A percentile compares a stretch with the other conserved stretches of the same genome.
phyloP scores from a whole-genome alignment of 2,329 filamentous ascomycete species.

The Endoconidiophora polonica region DNA sequence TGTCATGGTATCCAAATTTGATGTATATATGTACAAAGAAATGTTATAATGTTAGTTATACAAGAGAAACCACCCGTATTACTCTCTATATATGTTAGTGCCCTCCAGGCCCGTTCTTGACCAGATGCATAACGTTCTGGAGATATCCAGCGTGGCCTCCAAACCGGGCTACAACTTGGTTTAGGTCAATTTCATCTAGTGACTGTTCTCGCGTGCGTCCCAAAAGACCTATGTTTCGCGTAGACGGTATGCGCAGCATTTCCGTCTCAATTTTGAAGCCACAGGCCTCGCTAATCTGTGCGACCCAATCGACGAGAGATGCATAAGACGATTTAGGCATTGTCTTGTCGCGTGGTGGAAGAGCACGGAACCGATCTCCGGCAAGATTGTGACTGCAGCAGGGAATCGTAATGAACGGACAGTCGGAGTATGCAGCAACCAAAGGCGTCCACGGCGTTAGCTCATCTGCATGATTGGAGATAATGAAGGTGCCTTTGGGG shows the following conservation, averaged over 20 bases:
- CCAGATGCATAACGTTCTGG: slow-evolving; percentile 43
- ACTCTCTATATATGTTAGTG: slow-evolving; percentile 19
- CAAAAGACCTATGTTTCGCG: slow-evolving; percentile 67
- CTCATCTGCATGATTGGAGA: slow-evolving; percentile 95
- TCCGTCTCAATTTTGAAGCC: slow-evolving; percentile 68
- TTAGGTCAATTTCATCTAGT: slow-evolving; percentile 23
- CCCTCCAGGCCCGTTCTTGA: slow-evolving; percentile 29
- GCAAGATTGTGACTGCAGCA: slow-evolving; percentile 84
- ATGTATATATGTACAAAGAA: too few species aligned
- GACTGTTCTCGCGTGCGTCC: slow-evolving; percentile 35
- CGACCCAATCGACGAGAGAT: slow-evolving; percentile 65
- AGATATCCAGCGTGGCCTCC: slow-evolving; percentile 41
- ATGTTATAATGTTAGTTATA: neutral
- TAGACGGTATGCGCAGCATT: slow-evolving; percentile 80
- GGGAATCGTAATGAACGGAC: slow-evolving; percentile 81
- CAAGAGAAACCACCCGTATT: neutral
- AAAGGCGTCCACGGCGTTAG: slow-evolving; percentile 91
- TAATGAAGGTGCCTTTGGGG: slow-evolving; percentile 63
- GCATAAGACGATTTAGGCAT: slow-evolving; percentile 51
- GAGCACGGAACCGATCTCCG: slow-evolving; percentile 56
- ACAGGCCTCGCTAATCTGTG: slow-evolving; percentile 50
- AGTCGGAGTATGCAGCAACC: slow-evolving; percentile 56
- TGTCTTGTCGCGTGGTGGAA: slow-evolving; percentile 31
- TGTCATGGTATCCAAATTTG: too few species aligned
- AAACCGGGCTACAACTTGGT: slow-evolving; percentile 30